Base-by-base conservation (phyloP, 2,329 filamentous ascomycete genomes). In the Fusarium virguliforme region DNA sequence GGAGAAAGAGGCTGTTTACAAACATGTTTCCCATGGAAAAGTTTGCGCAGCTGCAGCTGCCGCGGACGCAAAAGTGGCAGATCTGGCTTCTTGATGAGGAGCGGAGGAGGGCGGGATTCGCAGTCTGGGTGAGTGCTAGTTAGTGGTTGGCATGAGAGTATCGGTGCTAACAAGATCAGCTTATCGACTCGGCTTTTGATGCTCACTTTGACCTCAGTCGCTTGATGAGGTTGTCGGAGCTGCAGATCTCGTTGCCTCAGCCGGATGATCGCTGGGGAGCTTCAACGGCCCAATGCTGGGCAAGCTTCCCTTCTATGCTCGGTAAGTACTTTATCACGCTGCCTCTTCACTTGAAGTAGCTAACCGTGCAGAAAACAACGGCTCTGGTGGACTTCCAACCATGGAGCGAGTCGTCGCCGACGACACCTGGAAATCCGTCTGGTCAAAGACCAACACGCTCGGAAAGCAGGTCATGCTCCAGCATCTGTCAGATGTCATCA, bases 21-120 rank as follows among this genome's bases (percentile, higher is more conserved):
- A 62, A 48, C 24, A 62, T 64, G 62, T 64, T 64, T 26, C 62
- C 57, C 0, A 40, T 62, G 4, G 48, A 64, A 9, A 64, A 64
- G 57, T 64, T 64, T 28, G 24, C 62, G 1, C 43, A 64, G 38
- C 48, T 64, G 13, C 46, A 64, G 18, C 32, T 62, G 13, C 62
- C 62, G 3, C 48, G 35, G 10, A 35, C 56, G 4, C 55, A 60
- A 18, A 63, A 63, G 8, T 63, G 61, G 61, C 61, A 63, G 3
- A 53, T 63, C 1, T 63, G 61, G 61, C 8, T 63, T 4, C 35
- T 63, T 0, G 61, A 64, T 1, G 61, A 64, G 4, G 61, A 64
- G 24, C 43, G 61, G 4, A 30, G 56, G 15, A n/a, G 56, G 10
- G 35, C 56, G 4, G 61, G 61, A 18, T 64, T 64, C 35, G 56